A percentile compares a stretch with the other conserved stretches of the same genome.
Evolutionary conservation across 805 yeast species (phyloP).

Genomic region (Isabelozyma heimii): DNA sequence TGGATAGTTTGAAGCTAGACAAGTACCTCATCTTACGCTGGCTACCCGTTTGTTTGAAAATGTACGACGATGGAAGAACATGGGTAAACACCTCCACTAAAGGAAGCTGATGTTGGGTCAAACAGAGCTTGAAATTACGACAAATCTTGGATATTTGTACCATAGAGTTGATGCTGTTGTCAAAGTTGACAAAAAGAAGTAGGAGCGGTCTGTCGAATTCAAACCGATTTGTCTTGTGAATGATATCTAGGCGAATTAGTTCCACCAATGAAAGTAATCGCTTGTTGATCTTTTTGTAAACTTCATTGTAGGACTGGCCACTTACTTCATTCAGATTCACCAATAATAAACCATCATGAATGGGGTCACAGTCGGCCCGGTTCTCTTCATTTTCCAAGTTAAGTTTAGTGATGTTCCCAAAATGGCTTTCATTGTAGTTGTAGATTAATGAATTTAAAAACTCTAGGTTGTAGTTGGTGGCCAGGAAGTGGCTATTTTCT

Average conservation of each 20-base stretch:
- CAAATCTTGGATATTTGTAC: constrained; percentile 47
- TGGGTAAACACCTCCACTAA: constrained; percentile 37
- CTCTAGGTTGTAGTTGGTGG: constrained; percentile 23
- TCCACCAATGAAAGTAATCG: constrained; percentile 32
- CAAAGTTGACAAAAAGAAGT: constrained; percentile 48
- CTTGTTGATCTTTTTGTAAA: constrained; percentile 28
- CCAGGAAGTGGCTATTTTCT: constrained; percentile 22
- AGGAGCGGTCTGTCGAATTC: constrained; percentile 49
- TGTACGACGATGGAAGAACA: constrained; percentile 27
- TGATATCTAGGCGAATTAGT: constrained; percentile 35
- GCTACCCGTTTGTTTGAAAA: constrained; percentile 17
- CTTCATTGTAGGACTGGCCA: constrained; percentile 19
- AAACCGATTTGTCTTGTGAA: constrained; percentile 38
- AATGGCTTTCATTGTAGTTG: constrained; percentile 45
- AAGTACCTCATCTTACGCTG: constrained; percentile 20
- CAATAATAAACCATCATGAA: constrained; percentile 25
- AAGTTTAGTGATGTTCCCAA: constrained; percentile 45
- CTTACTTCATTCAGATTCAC: constrained; percentile 15
- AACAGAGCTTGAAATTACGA: constrained; percentile 41
- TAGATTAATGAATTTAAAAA: constrained; percentile 43
- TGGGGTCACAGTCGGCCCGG: constrained; percentile 25
- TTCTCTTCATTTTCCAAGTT: constrained; percentile 24
- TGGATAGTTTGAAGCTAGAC: constrained; percentile 36
- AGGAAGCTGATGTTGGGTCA: constrained; percentile 38
- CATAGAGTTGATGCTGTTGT: constrained; percentile 41